Evolutionary conservation across 1,139 yeast genomes (phyloP).

Genomic region (Geotrichum bryndzae): DNA sequence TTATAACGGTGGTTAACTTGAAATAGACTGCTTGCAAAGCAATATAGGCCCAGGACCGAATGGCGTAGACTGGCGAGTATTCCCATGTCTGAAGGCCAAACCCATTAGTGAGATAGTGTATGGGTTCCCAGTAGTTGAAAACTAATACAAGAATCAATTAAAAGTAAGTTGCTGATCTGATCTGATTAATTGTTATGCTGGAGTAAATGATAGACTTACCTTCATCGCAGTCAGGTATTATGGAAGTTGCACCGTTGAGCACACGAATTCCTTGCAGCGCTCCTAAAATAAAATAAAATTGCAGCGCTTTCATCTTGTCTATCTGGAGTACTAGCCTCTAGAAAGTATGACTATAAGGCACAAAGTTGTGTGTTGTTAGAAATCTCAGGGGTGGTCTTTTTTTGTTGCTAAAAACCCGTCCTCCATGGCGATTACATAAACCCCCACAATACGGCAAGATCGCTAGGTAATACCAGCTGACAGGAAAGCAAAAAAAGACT

Average conservation of each 20-base stretch:
- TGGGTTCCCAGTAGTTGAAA: constrained; percentile 88
- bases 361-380: not conserved
- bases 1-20: constrained; percentile 8
- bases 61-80: constrained; percentile 84
- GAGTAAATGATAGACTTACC: constrained; percentile 27
- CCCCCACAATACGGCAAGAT: not conserved
- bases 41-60: constrained; percentile 73
- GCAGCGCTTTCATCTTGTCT: not conserved
- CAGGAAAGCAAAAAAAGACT: not conserved
- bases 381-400: not conserved
- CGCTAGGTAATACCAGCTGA: not conserved
- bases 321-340: not conserved
- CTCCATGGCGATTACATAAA: not conserved
- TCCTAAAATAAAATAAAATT: constrained; percentile 1
- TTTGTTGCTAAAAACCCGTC: not conserved
- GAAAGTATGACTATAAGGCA: not conserved
- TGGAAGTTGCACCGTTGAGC: constrained; percentile 50
- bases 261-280: constrained; percentile 36
- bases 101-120: constrained; percentile 67
- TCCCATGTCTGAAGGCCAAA: constrained; percentile 97
- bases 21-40: constrained; percentile 34
- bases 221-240: constrained; percentile 83
- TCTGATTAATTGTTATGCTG: not conserved
- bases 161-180: not conserved
- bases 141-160: constrained; percentile 31